Evolutionary conservation across 495 filamentous ascomycete genomes (phyloP).

Genomic region (Aspergillus baeticus): DNA sequence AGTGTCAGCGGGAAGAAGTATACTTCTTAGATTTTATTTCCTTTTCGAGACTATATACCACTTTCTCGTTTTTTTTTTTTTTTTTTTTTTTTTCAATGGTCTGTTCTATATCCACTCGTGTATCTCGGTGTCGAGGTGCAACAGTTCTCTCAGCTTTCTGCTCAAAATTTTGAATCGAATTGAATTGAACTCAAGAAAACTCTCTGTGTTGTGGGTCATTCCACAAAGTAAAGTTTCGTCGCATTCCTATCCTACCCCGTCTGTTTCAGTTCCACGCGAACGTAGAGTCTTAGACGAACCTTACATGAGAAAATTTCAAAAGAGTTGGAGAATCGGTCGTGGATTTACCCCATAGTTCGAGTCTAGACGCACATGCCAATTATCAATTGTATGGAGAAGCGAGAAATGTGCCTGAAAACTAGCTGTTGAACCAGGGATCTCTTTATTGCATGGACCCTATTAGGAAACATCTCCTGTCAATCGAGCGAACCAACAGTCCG

Average conservation of each 20-base stretch:
- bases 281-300: too few species aligned
- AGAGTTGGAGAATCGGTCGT: too few species aligned
- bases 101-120: neutral
- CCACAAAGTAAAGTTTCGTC: too few species aligned
- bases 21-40: constrained; percentile 2
- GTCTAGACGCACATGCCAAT: neutral
- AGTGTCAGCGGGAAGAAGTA: constrained; percentile 15
- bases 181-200: neutral
- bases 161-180: neutral
- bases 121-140: neutral
- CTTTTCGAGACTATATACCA: neutral
- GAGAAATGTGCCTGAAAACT: neutral
- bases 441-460: neutral
- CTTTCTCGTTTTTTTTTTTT: neutral
- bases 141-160: neutral
- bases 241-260: too few species aligned
- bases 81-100: neutral
- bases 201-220: neutral
- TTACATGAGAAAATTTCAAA: too few species aligned
- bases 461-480: neutral
- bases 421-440: neutral
- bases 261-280: too few species aligned
- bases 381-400: neutral
- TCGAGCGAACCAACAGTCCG: neutral
- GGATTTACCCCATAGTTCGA: neutral